Evolutionary conservation across 306 rosid species (phyloP).

Genomic region (Canavalia gladiata): DNA sequence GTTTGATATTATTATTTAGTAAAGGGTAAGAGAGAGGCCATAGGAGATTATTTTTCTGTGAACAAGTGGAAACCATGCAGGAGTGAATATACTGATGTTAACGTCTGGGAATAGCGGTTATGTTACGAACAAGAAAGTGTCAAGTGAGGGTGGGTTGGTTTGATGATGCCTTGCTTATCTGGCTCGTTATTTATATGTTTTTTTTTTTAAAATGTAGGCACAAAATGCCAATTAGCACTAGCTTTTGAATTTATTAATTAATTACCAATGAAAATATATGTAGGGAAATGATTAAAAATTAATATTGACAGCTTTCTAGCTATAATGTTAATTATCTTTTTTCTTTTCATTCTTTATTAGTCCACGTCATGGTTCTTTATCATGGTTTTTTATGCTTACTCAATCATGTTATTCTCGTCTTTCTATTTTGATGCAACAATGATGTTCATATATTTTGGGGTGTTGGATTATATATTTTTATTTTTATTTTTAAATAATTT

Average conservation of each 20-base stretch:
- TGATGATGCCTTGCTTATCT: constrained; percentile 41
- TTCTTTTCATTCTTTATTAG: neutral
- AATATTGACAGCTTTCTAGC: neutral
- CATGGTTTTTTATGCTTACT: neutral
- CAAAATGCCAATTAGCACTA: constrained; percentile 1
- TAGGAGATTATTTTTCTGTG: constrained; percentile 39
- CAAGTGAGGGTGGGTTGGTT: constrained; percentile 32
- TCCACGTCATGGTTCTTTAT: too few relatives aligned
- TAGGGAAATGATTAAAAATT: neutral
- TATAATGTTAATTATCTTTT: neutral
- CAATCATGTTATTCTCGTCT: neutral
- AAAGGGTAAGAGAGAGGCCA: constrained; percentile 49
- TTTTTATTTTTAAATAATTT: too few relatives aligned
- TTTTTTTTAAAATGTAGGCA: neutral
- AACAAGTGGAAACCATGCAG: constrained; percentile 44
- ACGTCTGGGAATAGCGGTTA: constrained; percentile 18
- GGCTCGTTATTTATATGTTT: constrained; percentile 33
- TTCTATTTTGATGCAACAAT: neutral
- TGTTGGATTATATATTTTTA: too few relatives aligned
- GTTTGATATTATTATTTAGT: neutral
- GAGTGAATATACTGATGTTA: constrained; percentile 45
- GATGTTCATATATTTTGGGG: too few relatives aligned
- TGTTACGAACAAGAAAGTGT: neutral
- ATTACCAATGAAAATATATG: neutral
- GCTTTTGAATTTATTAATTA: neutral